Base-by-base conservation (phyloP, 2,329 filamentous ascomycete species). In the Ophiosphaerella korrae region DNA sequence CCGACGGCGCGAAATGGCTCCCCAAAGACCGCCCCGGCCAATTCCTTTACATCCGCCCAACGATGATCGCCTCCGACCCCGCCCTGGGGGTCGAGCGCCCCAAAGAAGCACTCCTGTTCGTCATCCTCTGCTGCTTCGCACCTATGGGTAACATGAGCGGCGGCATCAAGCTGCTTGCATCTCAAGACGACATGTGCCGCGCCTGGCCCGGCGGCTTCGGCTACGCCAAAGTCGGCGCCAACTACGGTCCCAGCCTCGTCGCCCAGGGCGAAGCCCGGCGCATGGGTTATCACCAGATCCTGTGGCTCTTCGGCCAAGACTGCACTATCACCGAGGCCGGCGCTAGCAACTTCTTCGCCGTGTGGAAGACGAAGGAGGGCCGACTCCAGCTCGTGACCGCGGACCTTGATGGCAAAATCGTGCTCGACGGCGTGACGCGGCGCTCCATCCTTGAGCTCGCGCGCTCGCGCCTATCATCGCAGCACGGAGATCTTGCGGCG, bases 151-250 rank as follows among this genome's bases (percentile, higher is more conserved):
- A 68, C 47, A 58, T 61, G 38, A 63, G 58, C 3, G 66, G 66
- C 36, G 73, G 71, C 6, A 66, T 95, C 80, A 87, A 84, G 64
- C 83, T 96, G 39, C 84, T 93, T 68, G 93, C 92, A 0, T 89
- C 84, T 39, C 83, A 85, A 48, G 86, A 92, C 60, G 90, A 96
- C 73, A 90, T 88, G 79, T 86, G 96, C 50, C 88, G 92, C 59
- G 92, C 92, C 11, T 97, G 92, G 92, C 91, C 90, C 16, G 92
- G 92, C 54, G 92, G 93, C 8, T 96, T 95, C 72, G 92, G 92
- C 1, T 92, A 88, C 69, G 91, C 92, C 53, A 97, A 97, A 77
- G 84, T 97, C 31, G 92, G 92, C 47, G 92, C 92, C 54, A 97
- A 96, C 80, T 97, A 96, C 74, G 92, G 92, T 0, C 92, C 92